Evolutionary conservation across 257 asterid genomes (phyloP).

Genomic region (Leonotis leonurus): DNA sequence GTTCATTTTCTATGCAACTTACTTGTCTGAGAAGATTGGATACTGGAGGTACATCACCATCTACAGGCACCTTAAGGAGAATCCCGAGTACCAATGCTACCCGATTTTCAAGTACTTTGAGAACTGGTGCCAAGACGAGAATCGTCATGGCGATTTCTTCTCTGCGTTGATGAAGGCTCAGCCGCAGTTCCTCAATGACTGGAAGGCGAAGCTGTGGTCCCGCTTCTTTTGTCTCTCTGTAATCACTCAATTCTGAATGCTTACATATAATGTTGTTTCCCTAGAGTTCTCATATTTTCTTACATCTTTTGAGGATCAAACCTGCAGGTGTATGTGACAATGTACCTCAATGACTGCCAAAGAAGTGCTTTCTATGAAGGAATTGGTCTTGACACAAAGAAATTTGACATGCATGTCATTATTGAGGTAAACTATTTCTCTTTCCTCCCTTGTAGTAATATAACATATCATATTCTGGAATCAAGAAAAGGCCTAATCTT

Average conservation of each 20-base stretch:
- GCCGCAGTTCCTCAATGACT: slow-evolving; percentile 98
- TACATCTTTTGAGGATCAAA: neutral
- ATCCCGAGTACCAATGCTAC: slow-evolving; percentile 86
- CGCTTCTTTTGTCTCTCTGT: slow-evolving; percentile 99
- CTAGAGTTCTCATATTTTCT: slow-evolving; percentile 8
- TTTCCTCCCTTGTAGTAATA: neutral
- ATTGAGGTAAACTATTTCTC: slow-evolving; percentile 74
- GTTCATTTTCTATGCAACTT: slow-evolving; percentile 70
- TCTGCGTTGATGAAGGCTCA: slow-evolving; percentile 99
- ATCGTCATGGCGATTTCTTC: slow-evolving; percentile 99
- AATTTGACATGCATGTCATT: slow-evolving; percentile 96
- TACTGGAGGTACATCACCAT: slow-evolving; percentile 99
- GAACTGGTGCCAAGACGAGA: slow-evolving; percentile 99
- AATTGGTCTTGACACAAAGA: slow-evolving; percentile 87
- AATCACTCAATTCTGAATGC: slow-evolving; percentile 5
- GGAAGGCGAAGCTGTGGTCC: slow-evolving; percentile 99
- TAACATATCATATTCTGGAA: neutral
- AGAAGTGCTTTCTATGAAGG: slow-evolving; percentile 88
- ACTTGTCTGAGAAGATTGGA: slow-evolving; percentile 72
- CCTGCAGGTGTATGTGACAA: slow-evolving; percentile 86
- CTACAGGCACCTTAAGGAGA: slow-evolving; percentile 85
- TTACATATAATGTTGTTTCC: slow-evolving; percentile 22
- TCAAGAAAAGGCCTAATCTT: too few relatives aligned
- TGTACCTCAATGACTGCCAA: slow-evolving; percentile 89
- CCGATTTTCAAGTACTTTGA: slow-evolving; percentile 98